Percentiles rank a stretch among this genome's conserved stretches.
These are phyloP conservation scores for Brassica cretica DNA, from an alignment of 345 rosid genomes.

Conservation along the genomic window DNA sequence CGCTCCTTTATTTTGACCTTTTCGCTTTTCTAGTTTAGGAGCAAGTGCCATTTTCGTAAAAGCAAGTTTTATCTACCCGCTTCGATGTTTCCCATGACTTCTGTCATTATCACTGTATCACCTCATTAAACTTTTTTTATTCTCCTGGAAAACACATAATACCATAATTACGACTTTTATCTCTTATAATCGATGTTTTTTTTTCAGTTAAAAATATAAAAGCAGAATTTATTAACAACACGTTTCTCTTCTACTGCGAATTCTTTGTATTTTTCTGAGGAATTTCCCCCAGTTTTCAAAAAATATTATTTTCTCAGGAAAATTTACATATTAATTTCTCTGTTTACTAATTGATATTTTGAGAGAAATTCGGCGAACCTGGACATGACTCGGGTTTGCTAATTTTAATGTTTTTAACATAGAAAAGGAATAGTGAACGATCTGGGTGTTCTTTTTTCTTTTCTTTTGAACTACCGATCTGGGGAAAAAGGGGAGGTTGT, in stretches of 20 bases:
- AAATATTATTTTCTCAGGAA: neutral
- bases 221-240: neutral
- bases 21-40: slow-evolving; percentile 15
- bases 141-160: neutral
- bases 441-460: slow-evolving; percentile 8
- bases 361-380: slow-evolving; percentile 24
- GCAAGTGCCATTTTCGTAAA: slow-evolving; percentile 19
- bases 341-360: neutral
- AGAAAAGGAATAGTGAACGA: neutral
- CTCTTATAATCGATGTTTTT: neutral
- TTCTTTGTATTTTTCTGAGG: neutral
- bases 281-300: neutral
- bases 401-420: neutral
- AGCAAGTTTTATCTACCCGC: slow-evolving; percentile 1
- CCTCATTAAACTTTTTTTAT: neutral
- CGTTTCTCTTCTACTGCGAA: neutral
- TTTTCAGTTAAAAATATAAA: neutral
- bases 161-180: neutral
- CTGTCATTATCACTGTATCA: slow-evolving; percentile 33
- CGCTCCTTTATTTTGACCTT: slow-evolving; percentile 24
- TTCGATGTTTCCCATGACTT: slow-evolving; percentile 19
- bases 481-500: slow-evolving; percentile 13
- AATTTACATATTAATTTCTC: neutral
- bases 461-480: too few species aligned
- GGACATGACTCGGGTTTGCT: slow-evolving; percentile 11